A percentile compares a stretch with the other conserved stretches of the same genome.
These are phyloP conservation scores for Solanum chilense DNA, from an alignment of 257 asterid species.

Conservation along the genomic window DNA sequence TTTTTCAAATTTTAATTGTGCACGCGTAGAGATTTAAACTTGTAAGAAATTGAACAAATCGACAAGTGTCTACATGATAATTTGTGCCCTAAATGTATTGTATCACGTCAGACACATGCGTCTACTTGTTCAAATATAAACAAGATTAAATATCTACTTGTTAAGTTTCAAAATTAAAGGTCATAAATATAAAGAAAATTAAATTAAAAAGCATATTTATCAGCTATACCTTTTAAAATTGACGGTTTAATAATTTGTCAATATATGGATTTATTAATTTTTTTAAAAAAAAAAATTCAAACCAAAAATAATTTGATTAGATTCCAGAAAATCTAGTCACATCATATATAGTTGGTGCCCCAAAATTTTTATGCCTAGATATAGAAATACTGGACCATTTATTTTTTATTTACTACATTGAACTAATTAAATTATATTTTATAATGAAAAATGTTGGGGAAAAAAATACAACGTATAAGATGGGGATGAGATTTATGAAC, in stretches of 20 bases:
- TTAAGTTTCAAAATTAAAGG: rapidly evolving
- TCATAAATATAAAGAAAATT: rapidly evolving
- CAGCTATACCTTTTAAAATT: no score
- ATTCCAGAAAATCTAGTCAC: neutral
- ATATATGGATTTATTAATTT: no score
- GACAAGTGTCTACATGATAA: no score
- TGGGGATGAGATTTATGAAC: no score
- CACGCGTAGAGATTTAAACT: no score
- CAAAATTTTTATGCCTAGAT: neutral
- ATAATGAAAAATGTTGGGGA: no score
- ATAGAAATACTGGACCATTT: neutral
- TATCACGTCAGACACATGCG: neutral
- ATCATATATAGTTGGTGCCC: neutral
- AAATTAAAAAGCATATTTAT: no score
- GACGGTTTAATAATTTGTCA: no score
- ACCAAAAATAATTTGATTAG: neutral
- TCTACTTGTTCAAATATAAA: neutral
- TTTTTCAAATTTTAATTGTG: no score
- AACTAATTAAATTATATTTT: neutral
- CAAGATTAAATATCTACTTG: rapidly evolving
- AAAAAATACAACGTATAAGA: no score
- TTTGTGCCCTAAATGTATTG: no score
- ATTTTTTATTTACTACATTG: neutral
- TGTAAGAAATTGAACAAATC: no score
- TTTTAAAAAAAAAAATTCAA: neutral